A percentile compares a stretch with the other conserved stretches of the same genome.
Evolutionary conservation across 1,139 yeast genomes (phyloP).

Genomic region (Arxiozyma heterogenica): DNA sequence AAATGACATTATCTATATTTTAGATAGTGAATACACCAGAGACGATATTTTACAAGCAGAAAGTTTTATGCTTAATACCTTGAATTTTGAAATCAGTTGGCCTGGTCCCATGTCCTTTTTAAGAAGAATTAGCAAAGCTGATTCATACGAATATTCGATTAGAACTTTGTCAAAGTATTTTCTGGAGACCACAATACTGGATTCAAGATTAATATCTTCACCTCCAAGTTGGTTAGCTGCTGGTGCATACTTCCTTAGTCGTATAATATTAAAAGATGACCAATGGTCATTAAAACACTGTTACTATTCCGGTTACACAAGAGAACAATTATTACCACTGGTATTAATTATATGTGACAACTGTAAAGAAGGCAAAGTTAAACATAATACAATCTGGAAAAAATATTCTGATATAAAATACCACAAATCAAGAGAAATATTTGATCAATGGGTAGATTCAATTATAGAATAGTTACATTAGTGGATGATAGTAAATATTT

Average conservation of each 20-base stretch:
- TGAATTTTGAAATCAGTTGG: slow-evolving; percentile 93
- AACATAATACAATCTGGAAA: slow-evolving; percentile 78
- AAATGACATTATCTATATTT: slow-evolving; percentile 88
- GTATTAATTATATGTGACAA: slow-evolving; percentile 62
- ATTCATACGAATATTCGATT: slow-evolving; percentile 89
- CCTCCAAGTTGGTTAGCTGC: slow-evolving; percentile 96
- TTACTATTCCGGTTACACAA: slow-evolving; percentile 85
- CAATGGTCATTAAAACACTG: slow-evolving; percentile 81
- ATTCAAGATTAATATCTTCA: slow-evolving; percentile 74
- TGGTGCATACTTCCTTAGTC: slow-evolving; percentile 78
- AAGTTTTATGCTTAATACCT: slow-evolving; percentile 80
- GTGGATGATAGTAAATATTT: not conserved
- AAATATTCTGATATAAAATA: slow-evolving; percentile 80
- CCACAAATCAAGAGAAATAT: slow-evolving; percentile 70
- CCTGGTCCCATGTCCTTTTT: slow-evolving; percentile 98
- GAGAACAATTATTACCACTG: slow-evolving; percentile 69
- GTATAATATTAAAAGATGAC: slow-evolving; percentile 48
- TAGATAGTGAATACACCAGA: slow-evolving; percentile 73
- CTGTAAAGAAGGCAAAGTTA: slow-evolving; percentile 59
- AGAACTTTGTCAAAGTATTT: slow-evolving; percentile 90
- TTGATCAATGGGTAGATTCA: slow-evolving; percentile 55
- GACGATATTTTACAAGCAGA: slow-evolving; percentile 88
- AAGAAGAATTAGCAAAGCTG: slow-evolving; percentile 91
- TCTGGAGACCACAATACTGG: slow-evolving; percentile 87
- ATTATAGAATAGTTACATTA: not conserved